These are phyloP conservation scores for Tetracentron sinense DNA, from an alignment of 164 flowering plant species.

Conservation along the genomic window DNA sequence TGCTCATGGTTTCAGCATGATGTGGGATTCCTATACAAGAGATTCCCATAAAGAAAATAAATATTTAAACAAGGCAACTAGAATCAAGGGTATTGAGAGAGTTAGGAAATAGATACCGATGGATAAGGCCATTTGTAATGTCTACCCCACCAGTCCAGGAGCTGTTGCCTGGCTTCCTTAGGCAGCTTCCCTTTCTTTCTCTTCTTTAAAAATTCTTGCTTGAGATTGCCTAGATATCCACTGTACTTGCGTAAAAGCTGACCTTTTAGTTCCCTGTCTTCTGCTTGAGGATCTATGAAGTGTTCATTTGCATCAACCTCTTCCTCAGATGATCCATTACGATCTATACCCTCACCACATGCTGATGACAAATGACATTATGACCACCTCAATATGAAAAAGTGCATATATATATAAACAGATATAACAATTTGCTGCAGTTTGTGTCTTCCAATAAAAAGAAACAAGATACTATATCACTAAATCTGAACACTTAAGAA, in stretches of 20 bases:
- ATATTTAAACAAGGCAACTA: too few relatives aligned
- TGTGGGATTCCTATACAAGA: too few relatives aligned
- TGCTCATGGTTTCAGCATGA: too few relatives aligned
- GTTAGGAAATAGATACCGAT: slow-evolving; percentile 53
- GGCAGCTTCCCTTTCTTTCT: slow-evolving; percentile 91
- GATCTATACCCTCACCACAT: slow-evolving; percentile 42
- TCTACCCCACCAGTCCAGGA: slow-evolving; percentile 87
- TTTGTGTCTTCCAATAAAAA: too few relatives aligned
- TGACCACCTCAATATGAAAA: neutral
- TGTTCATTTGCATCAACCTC: slow-evolving; percentile 53
- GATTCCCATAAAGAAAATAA: too few relatives aligned
- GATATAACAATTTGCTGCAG: neutral
- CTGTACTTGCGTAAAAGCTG: slow-evolving; percentile 83
- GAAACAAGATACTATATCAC: too few relatives aligned
- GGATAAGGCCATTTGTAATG: slow-evolving; percentile 99
- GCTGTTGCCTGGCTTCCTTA: slow-evolving; percentile 78
- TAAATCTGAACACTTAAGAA: too few relatives aligned
- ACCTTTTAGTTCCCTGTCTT: slow-evolving; percentile 70
- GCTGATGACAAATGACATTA: slow-evolving; percentile 19
- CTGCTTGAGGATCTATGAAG: slow-evolving; percentile 71
- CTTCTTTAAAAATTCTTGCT: slow-evolving; percentile 90
- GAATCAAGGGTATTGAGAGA: too few relatives aligned
- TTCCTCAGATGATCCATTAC: slow-evolving; percentile 73
- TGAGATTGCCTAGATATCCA: slow-evolving; percentile 75
- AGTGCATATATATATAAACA: too few relatives aligned